Evolutionary conservation across 2,329 filamentous ascomycete genomes (phyloP).

Genomic region (Claviceps pazoutovae): DNA sequence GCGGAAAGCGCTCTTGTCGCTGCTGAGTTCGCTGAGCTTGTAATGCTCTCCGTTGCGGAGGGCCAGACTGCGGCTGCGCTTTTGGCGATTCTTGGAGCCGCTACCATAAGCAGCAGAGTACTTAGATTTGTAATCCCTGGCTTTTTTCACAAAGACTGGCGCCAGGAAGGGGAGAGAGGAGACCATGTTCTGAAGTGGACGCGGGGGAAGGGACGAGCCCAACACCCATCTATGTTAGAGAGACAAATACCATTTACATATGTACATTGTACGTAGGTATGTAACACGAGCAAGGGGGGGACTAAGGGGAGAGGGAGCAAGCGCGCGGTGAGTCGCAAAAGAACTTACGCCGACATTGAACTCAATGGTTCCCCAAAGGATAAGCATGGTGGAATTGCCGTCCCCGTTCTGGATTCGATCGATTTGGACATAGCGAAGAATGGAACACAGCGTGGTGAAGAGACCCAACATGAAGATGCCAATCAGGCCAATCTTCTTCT

Average conservation of each 20-base stretch:
- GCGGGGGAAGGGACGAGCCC: neutral
- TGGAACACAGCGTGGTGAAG: constrained; percentile 40
- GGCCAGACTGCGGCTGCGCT: constrained; percentile 11
- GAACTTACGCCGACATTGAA: constrained; percentile 40
- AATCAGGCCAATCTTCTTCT: constrained; percentile 36
- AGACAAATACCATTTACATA: neutral
- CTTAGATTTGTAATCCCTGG: constrained; percentile 27
- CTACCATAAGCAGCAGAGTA: constrained; percentile 10
- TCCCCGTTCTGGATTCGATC: constrained; percentile 33
- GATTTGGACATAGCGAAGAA: constrained; percentile 38
- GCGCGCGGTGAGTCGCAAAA: neutral
- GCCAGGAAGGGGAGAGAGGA: constrained; percentile 32
- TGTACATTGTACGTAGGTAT: too few relatives aligned
- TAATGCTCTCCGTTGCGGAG: constrained; percentile 19
- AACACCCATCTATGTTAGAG: neutral
- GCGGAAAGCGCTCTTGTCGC: constrained; percentile 17
- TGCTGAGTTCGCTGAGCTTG: constrained; percentile 25
- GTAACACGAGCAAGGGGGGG: too few relatives aligned
- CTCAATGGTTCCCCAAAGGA: constrained; percentile 43
- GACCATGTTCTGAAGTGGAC: constrained; percentile 26
- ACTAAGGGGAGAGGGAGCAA: neutral
- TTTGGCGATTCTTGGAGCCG: constrained; percentile 13
- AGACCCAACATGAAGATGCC: constrained; percentile 37
- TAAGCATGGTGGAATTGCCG: constrained; percentile 40
- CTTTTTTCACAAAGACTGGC: constrained; percentile 28